Percentiles rank a stretch among this genome's conserved stretches.
Evolutionary conservation across 768 basidiomycete species (phyloP).

Genomic region (Termitomyces sp.): DNA sequence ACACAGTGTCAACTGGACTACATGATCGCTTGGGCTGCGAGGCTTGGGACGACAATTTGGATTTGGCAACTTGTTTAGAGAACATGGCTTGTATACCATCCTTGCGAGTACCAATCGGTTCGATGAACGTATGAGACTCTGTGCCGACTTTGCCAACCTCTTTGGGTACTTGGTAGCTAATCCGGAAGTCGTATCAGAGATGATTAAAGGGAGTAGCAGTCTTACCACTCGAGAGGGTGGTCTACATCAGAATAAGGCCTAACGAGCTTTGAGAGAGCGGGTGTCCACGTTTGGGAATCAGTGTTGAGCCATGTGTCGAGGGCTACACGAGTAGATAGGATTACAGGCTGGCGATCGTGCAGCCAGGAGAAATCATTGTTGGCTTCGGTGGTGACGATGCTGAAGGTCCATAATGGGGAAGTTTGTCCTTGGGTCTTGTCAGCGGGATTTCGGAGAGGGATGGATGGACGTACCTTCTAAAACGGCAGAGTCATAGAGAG

Average conservation of each 20-base stretch:
- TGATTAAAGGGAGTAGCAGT: not conserved
- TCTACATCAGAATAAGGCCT: slow-evolving; percentile 48
- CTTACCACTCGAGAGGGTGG: slow-evolving; percentile 65
- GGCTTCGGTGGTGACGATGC: slow-evolving; percentile 82
- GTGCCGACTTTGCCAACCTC: slow-evolving; percentile 90
- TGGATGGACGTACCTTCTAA: slow-evolving; percentile 43
- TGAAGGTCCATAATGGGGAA: slow-evolving; percentile 70
- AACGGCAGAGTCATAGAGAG: slow-evolving; percentile 73
- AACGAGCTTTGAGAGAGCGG: slow-evolving; percentile 52
- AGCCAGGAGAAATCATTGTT: slow-evolving; percentile 72
- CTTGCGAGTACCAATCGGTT: slow-evolving; percentile 71
- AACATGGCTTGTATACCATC: slow-evolving; percentile 88
- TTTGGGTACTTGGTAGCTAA: slow-evolving; percentile 80
- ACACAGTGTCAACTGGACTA: not conserved
- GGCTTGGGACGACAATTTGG: not conserved
- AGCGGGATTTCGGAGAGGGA: not conserved
- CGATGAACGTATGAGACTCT: slow-evolving; percentile 77
- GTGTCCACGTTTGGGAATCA: slow-evolving; percentile 51
- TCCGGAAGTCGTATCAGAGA: not conserved
- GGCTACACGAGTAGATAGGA: slow-evolving; percentile 58
- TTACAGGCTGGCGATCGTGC: slow-evolving; percentile 87
- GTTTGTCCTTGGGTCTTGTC: slow-evolving; percentile 34
- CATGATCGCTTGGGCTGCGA: slow-evolving; percentile 2
- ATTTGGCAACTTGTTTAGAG: slow-evolving; percentile 43
- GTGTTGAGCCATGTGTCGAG: slow-evolving; percentile 79